phyloP scores from a whole-genome alignment of 129 eudicot genomes.

The Mikania micrantha region DNA sequence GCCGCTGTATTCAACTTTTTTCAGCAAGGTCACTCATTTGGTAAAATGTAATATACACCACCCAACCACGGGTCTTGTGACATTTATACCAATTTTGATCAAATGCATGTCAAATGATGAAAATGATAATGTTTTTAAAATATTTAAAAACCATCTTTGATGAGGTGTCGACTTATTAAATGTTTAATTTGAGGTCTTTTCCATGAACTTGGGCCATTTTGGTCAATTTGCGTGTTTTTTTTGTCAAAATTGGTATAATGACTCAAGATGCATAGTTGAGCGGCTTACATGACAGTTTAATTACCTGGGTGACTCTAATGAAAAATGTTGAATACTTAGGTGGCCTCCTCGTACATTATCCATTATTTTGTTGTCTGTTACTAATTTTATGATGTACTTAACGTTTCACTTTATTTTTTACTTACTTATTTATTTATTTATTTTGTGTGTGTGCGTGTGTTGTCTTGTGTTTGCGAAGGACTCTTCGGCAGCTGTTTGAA shows the following conservation, averaged over 20 bases:
- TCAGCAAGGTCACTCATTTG: neutral
- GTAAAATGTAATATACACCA: neutral
- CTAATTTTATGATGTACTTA: neutral
- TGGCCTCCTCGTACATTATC: neutral
- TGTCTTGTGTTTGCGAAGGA: conserved; percentile 42
- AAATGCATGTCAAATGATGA: neutral
- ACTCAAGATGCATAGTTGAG: neutral
- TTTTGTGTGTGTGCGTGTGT: neutral
- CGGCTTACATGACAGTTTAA: neutral
- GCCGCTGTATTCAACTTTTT: neutral
- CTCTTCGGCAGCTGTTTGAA: conserved; percentile 75
- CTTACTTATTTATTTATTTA: too few relatives aligned
- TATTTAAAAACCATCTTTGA: neutral
- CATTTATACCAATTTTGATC: neutral
- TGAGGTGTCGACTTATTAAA: neutral
- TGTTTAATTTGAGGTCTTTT: neutral
- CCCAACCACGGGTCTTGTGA: neutral
- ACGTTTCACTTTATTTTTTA: too few relatives aligned
- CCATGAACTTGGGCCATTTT: neutral
- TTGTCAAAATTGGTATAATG: neutral
- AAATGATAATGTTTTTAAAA: neutral
- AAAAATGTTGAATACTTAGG: neutral
- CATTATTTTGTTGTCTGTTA: neutral
- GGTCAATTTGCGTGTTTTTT: neutral
- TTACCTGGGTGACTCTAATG: neutral